Conservation (phyloP, 2,329 filamentous ascomycete genomes). For the Exophiala calicioides region DNA sequence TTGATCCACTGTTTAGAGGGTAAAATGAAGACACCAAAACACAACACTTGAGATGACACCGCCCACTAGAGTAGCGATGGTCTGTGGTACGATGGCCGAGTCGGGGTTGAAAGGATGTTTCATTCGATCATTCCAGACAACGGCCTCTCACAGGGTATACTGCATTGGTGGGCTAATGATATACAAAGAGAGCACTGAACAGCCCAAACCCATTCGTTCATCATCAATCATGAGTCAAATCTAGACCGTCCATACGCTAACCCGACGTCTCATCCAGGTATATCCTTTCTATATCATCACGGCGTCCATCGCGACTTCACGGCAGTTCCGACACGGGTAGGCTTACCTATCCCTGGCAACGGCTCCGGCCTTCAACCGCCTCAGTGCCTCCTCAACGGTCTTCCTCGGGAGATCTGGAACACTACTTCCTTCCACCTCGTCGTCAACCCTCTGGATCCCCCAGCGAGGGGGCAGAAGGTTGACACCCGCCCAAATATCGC, state of each 20-base stretch:
- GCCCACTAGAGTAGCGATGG: neutral
- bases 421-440: slow-evolving; percentile 32
- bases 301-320: no score
- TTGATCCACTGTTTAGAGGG: no score
- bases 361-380: slow-evolving; percentile 37
- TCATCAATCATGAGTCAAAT: neutral
- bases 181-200: slow-evolving; percentile 64
- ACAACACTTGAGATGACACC: slow-evolving; percentile 29
- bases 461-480: slow-evolving; percentile 43
- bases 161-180: no score
- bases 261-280: no score
- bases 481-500: slow-evolving; percentile 82
- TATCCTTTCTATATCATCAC: neutral
- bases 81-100: slow-evolving; percentile 7
- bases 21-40: slow-evolving; percentile 13
- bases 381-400: slow-evolving; percentile 45
- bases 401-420: slow-evolving; percentile 46
- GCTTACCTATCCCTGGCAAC: neutral
- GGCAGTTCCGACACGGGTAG: no score
- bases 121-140: no score
- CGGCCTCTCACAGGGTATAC: no score
- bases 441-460: slow-evolving; percentile 52
- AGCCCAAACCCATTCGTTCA: neutral
- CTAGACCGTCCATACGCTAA: neutral
- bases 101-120: no score